phyloP scores from a whole-genome alignment of 2,329 filamentous ascomycete species.

The Penicillium hordei region DNA sequence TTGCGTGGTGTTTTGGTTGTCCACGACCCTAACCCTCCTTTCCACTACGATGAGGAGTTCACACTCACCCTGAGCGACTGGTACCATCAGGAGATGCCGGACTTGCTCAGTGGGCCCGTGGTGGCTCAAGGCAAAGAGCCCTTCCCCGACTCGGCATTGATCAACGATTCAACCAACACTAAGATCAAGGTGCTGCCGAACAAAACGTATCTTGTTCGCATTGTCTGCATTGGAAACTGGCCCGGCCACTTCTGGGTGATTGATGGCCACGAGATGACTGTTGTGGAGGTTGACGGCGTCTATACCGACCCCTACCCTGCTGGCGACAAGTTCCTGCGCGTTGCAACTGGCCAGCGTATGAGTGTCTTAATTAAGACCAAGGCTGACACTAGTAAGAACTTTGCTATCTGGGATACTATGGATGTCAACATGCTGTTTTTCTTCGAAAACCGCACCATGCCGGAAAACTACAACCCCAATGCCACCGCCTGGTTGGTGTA shows the following conservation, averaged over 20 bases:
- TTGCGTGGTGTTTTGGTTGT: constrained; percentile 64
- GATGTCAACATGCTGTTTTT: constrained; percentile 56
- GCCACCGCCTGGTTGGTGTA: constrained; percentile 53
- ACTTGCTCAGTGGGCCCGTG: constrained; percentile 46
- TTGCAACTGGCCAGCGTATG: constrained; percentile 66
- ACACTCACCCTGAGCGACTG: constrained; percentile 67
- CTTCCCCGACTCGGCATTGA: constrained; percentile 65
- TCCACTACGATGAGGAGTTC: constrained; percentile 63
- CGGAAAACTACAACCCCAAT: constrained; percentile 63
- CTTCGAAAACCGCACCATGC: constrained; percentile 48
- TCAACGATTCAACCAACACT: constrained; percentile 68
- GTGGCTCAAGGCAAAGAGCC: constrained; percentile 57
- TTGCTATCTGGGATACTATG: constrained; percentile 67
- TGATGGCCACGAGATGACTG: constrained; percentile 43
- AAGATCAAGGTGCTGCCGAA: constrained; percentile 61
- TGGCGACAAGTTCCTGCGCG: constrained; percentile 62
- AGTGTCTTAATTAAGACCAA: constrained; percentile 59
- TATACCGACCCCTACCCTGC: constrained; percentile 37
- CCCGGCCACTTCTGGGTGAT: constrained; percentile 51
- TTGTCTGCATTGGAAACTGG: constrained; percentile 74
- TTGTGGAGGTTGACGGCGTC: constrained; percentile 41
- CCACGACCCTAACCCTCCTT: constrained; percentile 62
- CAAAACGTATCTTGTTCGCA: constrained; percentile 70
- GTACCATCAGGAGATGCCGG: constrained; percentile 63
- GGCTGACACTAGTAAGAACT: constrained; percentile 62